These are phyloP conservation scores for Wickerhamiella musiphila DNA, from an alignment of 805 yeast species.

Conservation along the genomic window DNA sequence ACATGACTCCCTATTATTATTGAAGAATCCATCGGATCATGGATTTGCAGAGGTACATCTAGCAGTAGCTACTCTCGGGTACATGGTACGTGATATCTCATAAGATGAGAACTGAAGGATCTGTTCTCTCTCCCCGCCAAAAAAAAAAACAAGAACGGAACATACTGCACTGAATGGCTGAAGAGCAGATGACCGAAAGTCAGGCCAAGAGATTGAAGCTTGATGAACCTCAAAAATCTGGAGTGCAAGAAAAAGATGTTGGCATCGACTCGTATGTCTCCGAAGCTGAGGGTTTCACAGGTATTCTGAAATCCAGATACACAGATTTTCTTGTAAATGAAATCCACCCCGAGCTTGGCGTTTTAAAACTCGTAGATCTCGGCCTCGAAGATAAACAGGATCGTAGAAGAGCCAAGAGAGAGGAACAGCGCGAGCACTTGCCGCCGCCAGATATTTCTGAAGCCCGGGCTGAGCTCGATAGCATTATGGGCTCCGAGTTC, in stretches of 20 bases:
- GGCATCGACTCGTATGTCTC: constrained; percentile 63
- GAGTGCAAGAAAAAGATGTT: constrained; percentile 60
- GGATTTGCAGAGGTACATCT: too few relatives aligned
- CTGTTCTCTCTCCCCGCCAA: too few relatives aligned
- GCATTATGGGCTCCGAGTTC: constrained; percentile 42
- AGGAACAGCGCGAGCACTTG: constrained; percentile 8
- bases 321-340: constrained; percentile 92
- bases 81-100: too few relatives aligned
- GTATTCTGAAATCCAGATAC: constrained; percentile 72
- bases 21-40: too few relatives aligned
- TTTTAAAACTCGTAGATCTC: constrained; percentile 49
- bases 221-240: constrained; percentile 12
- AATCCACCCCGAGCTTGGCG: constrained; percentile 48
- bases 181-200: constrained; percentile 1
- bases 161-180: too few relatives aligned
- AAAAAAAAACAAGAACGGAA: not conserved
- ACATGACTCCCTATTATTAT: too few relatives aligned
- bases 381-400: constrained; percentile 9
- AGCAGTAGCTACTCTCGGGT: too few relatives aligned
- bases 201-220: constrained; percentile 4
- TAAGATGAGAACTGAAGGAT: too few relatives aligned
- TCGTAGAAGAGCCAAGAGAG: constrained; percentile 11
- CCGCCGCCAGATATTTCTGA: constrained; percentile 17
- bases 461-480: constrained; percentile 31
- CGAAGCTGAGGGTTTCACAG: constrained; percentile 47